These are phyloP conservation scores for Pleurotus tuber-regium DNA, from an alignment of 768 basidiomycete genomes.

Conservation along the genomic window DNA sequence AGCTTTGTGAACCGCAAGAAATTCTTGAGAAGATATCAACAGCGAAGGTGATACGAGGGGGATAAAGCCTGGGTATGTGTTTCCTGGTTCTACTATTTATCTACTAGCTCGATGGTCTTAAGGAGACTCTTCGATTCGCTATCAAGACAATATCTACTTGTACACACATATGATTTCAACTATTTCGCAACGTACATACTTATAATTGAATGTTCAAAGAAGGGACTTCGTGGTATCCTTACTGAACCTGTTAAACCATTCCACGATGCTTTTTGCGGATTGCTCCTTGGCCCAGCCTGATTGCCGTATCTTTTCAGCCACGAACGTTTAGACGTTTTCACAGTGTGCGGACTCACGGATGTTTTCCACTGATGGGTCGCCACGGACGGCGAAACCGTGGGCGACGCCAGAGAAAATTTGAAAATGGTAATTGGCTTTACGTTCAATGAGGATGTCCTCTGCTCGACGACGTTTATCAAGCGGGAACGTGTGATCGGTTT, in stretches of 20 bases:
- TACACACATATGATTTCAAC: neutral
- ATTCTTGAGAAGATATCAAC: no score
- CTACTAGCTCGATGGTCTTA: no score
- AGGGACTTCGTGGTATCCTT: neutral
- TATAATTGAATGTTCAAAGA: neutral
- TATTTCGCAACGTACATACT: no score
- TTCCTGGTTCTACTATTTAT: no score
- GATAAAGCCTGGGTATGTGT: no score
- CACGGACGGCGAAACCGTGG: constrained; percentile 50
- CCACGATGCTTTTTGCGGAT: constrained; percentile 45
- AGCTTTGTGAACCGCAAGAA: no score
- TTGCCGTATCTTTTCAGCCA: no score
- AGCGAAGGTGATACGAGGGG: no score
- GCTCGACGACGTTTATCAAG: constrained; percentile 48
- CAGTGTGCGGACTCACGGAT: constrained; percentile 28
- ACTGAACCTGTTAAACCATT: constrained; percentile 51
- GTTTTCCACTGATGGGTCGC: constrained; percentile 39
- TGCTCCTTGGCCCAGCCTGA: constrained; percentile 63
- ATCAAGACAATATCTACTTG: no score
- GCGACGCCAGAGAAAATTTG: constrained; percentile 52
- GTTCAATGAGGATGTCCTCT: constrained; percentile 53
- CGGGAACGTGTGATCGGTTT: constrained; percentile 56
- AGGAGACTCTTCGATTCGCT: no score
- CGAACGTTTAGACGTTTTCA: no score
- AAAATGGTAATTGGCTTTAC: constrained; percentile 51